Evolutionary conservation across 176 grass and related monocot species (phyloP), one percentile per base, ranked within the genome.

Genomic region (Dendrocalamus sinicus): DNA sequence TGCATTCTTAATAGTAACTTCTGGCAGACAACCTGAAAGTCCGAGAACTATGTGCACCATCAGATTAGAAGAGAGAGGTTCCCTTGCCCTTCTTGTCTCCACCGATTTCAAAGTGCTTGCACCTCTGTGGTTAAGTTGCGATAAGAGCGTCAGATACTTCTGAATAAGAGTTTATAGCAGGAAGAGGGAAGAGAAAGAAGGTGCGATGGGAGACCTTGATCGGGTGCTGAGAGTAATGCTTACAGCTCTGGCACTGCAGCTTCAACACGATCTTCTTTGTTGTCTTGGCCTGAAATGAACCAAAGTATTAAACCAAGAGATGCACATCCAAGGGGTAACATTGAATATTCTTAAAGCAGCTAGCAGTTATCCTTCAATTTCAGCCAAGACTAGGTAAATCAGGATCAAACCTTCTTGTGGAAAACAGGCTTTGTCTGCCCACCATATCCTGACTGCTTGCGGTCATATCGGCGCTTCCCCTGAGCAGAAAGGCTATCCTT

Each of bases 341-440:
- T 40, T 40, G 39, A 40, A 40, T 40, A 40, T 40, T 40, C 39
- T 40, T 6, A 40, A 40, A 40, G 39, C 39, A 40, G 39, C 39
- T 40, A 40, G 39, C 4, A 40, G 39, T 40, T 40, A 40, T 40
- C 39, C 39, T 40, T 40, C 39, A 40, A 40, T 40, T 40, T 40
- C 39, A 40, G 39, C 39, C 39, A 40, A 40, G 39, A 40, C 39
- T 5, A 40, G 4, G 39, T 4, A 40, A 40, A 40, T 40, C 39
- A 72, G 59, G 24, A 44, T 10, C 17, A 76, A 46, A 97, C 92
- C 95, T 97, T 97, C 86, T 97, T 97, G 89, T 97, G 95, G 78
- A 94, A 97, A 88, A 94, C 95, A 22, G 95, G 95, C 86, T 97
- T 94, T 68, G 94, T 97, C 86, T 97, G 92, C 44, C 94, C 92